Base-by-base conservation (phyloP, 2,329 filamentous ascomycete genomes). In the Epicoccum sorghinum region DNA sequence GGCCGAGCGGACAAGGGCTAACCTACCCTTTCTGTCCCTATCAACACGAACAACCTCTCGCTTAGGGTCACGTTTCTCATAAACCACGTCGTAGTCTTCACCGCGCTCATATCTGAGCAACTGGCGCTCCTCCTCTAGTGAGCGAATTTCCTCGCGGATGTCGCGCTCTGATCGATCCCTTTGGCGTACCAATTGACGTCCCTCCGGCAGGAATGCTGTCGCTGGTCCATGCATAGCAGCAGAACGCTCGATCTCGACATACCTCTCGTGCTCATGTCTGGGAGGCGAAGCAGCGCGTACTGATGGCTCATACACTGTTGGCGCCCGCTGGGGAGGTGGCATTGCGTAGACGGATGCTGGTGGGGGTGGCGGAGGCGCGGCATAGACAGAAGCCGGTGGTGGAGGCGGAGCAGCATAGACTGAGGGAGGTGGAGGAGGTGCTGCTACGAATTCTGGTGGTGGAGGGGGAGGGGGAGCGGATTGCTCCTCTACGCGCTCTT, bases 11-110 rank as follows among this genome's bases (percentile, higher is more conserved):
- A 89, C 90, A 79, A 93, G 87, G 81, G 87, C 86, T 86, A 95
- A 87, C 89, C 88, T 95, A 96, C 93, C 92, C 92, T 90, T 95
- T 82, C 89, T 89, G 79, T 97, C 91, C 82, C 89, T 91, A 78
- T 91, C 89, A 67, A 96, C 86, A 65, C 89, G 82, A 59, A 89
- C 80, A 48, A 87, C 76, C 55, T 86, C 83, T 45, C 64, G 81
- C 67, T 65, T 78, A 46, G 60, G 73, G 52, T 60, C 86, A 74
- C 65, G 80, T 49, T 78, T 73, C 55, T 86, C 88, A 38, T 90
- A 73, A 40, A 90, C 81, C 30, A 90, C 81, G 30, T 90, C 87
- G 48, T 86, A 83, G 25, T 85, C 81, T 22, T 78, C 76, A 42
- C 81, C 79, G 39, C 83, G 80, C 70, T 88, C 85, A 14, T 84